Base-by-base conservation (phyloP, 768 basidiomycete genomes). In the Grammothele lineata region DNA sequence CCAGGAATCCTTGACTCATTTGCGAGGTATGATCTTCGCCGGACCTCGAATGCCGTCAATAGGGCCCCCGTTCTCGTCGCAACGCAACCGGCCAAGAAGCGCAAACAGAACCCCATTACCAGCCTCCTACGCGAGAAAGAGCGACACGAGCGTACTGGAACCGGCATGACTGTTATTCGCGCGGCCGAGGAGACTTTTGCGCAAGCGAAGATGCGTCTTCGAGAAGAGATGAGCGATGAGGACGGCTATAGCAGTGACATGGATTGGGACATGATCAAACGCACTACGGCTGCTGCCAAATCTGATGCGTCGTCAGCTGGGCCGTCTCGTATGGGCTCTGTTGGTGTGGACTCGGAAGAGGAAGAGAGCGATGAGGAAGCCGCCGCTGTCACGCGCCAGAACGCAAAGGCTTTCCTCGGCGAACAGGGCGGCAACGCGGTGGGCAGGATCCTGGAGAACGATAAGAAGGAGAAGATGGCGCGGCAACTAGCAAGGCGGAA, bases 81-180 rank as follows among this genome's bases (percentile, higher is more conserved):
- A n/a, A n/a, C n/a, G n/a, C n/a, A n/a, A n/a, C n/a, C n/a, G n/a
- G n/a, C n/a, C n/a, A n/a, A n/a, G n/a, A n/a, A n/a, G n/a, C n/a
- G n/a, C n/a, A n/a, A n/a, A n/a, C n/a, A n/a, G 3, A 59, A 76
- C 51, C 83, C 84, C 9, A 67, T 86, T 18, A 72, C 70, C 40
- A 71, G 66, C 1, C 70, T 63, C 4, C 48, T 63, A 4, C 51
- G 54, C n/a, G 58, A 61, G 48, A 63, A 63, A 43, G 32, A 40
- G 25, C 55, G 33, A 18, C 55, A 54, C 7, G 62, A 59, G 21
- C 57, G 51, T 32, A 48, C 43, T 3, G 60, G 62, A 0, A 54
- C 42, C 0, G 62, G 60, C 19, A 50, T 52, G 41, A 50, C 50
- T 18, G 55, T 50, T 3, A 38, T 63, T 3, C 57, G 47, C 23